Base-by-base conservation (phyloP, 2,329 filamentous ascomycete species). In the Pestalotiopsis sp. region DNA sequence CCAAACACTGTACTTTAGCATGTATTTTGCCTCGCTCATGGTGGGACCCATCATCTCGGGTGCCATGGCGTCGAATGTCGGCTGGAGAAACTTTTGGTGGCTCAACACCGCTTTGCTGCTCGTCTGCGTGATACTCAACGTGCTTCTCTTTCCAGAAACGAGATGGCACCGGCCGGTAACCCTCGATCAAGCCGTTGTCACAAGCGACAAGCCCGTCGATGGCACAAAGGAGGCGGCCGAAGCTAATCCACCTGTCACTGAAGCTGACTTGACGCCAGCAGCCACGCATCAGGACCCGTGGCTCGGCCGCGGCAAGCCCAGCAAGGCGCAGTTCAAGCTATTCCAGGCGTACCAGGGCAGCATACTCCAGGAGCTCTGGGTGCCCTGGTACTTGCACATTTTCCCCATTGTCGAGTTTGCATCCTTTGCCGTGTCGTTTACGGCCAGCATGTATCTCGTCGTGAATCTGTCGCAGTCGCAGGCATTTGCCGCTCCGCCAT, bases 51-150 rank as follows among this genome's bases (percentile, higher is more conserved):
- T 75, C 57, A 65, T 69, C 30, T 56, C 86, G 1, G 89, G 89
- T 1, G 78, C 85, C 0, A 91, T 91, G 88, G 83, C 87, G 1
- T 79, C 85, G 57, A 82, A 86, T 44, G 75, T 85, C 3, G 88
- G 88, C 61, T 90, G 87, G 85, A 80, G 87, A 30, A 88, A 80
- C 72, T 91, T 91, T 75, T 91, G 88, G 86, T 91, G 88, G 88
- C 80, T 91, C 70, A 90, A 90, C 70, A 85, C 87, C 2, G 89
- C 75, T 1, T 64, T 91, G 1, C 76, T 88, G 2, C 84, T 78
- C 1, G 72, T 86, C 3, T 82, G 83, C 0, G 77, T 86, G 24
- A 38, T 89, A 4, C 79, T 87, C 73, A 81, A 85, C 40, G 75
- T 90, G 35, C 87, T 89, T 73, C 79, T 87, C 72, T 90, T 90